phyloP scores from a whole-genome alignment of 129 eudicot genomes.

The Pittosporum tobira region DNA sequence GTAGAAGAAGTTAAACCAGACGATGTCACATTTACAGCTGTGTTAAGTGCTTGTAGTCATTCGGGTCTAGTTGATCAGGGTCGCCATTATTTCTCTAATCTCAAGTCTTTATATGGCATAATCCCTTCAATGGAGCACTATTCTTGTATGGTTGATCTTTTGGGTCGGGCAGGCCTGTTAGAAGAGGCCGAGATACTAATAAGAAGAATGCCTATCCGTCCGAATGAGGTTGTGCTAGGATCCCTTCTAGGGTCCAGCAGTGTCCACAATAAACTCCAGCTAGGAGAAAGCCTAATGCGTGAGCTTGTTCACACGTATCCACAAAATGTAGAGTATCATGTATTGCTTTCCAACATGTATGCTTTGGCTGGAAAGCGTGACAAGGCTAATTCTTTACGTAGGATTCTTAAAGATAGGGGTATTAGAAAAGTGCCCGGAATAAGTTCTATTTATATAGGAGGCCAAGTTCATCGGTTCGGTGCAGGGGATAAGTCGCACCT shows the following conservation, averaged over 20 bases:
- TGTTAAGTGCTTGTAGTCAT: slow-evolving; percentile 32
- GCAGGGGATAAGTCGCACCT: slow-evolving; percentile 27
- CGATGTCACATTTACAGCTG: slow-evolving; percentile 26
- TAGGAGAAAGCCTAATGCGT: slow-evolving; percentile 19
- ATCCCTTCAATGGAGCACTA: slow-evolving; percentile 34
- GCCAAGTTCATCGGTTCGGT: slow-evolving; percentile 22
- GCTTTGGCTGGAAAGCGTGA: slow-evolving; percentile 19
- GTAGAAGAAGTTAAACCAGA: slow-evolving; percentile 26
- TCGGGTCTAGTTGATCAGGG: slow-evolving; percentile 33
- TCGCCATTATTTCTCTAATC: slow-evolving; percentile 13
- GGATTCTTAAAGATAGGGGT: slow-evolving; percentile 20
- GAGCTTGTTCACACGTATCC: slow-evolving; percentile 25
- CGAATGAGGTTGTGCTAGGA: slow-evolving; percentile 31
- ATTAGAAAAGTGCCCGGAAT: slow-evolving; percentile 28
- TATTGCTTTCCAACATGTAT: slow-evolving; percentile 33
- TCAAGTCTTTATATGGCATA: slow-evolving; percentile 17
- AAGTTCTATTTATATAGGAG: slow-evolving; percentile 24
- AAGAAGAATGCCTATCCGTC: slow-evolving; percentile 23
- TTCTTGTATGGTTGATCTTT: slow-evolving; percentile 32
- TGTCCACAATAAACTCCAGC: slow-evolving; percentile 13
- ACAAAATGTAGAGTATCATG: slow-evolving; percentile 22
- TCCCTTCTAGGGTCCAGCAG: slow-evolving; percentile 26
- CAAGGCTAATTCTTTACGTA: slow-evolving; percentile 19
- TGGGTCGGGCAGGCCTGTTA: slow-evolving; percentile 28
- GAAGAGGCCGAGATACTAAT: slow-evolving; percentile 25